These are phyloP conservation scores for Pseudogymnoascus sp. DNA, from an alignment of 2,329 filamentous ascomycete species.

Conservation along the genomic window DNA sequence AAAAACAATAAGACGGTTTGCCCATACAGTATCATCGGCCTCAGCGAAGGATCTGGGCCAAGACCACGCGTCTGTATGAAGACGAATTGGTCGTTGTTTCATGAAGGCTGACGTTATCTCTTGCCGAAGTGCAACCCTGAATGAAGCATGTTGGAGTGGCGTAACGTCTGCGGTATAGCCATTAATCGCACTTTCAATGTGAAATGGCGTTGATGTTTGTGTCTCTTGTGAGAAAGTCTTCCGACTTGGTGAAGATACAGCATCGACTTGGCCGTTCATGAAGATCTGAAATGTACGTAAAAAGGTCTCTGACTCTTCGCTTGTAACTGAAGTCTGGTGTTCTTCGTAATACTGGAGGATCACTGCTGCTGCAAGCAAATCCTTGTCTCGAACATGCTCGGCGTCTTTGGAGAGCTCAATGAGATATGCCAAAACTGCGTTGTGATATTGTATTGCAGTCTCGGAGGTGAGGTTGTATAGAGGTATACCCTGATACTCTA, in stretches of 20 bases:
- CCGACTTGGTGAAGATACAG: not conserved
- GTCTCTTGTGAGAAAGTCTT: slow-evolving; percentile 8
- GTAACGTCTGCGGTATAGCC: not conserved
- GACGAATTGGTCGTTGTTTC: slow-evolving; percentile 2
- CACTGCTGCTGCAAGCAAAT: not conserved
- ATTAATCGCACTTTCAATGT: not conserved
- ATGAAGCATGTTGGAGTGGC: slow-evolving; percentile 11
- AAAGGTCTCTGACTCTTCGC: not conserved
- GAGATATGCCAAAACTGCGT: not conserved
- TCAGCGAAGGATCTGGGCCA: not conserved
- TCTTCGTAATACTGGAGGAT: slow-evolving; percentile 3
- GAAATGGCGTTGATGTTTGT: not conserved
- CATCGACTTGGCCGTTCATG: slow-evolving; percentile 3
- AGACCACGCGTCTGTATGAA: not conserved
- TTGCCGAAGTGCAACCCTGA: slow-evolving; percentile 3
- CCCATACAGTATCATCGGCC: not conserved
- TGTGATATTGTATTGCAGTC: not conserved
- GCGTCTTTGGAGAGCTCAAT: slow-evolving; percentile 3
- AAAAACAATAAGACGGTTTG: not conserved
- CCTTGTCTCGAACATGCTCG: not conserved
- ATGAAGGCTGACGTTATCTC: slow-evolving; percentile 3
- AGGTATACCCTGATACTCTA: not conserved
- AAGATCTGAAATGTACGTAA: slow-evolving; percentile 1
- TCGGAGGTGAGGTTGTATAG: not conserved
- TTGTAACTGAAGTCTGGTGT: slow-evolving; percentile 10